phyloP scores from a whole-genome alignment of 2,329 filamentous ascomycete species.

The Alternaria solani region DNA sequence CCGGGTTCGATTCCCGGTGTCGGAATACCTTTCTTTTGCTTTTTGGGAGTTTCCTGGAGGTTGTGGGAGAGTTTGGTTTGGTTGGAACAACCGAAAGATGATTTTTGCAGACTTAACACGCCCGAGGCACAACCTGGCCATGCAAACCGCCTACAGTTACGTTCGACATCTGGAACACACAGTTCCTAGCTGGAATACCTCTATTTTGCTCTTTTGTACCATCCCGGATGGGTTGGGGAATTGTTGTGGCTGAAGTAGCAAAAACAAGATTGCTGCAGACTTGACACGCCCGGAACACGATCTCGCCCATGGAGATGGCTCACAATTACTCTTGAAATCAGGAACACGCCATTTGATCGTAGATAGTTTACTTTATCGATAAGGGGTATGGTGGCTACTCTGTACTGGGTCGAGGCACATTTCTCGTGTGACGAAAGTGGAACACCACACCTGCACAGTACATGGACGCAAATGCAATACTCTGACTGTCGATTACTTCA shows the following conservation, averaged over 20 bases:
- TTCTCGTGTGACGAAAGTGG: not conserved
- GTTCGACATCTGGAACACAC: no score
- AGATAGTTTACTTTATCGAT: not conserved
- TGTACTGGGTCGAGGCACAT: not conserved
- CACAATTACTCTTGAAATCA: not conserved
- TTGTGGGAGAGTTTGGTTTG: no score
- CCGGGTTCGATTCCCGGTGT: slow-evolving; percentile 49
- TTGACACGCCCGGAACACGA: not conserved
- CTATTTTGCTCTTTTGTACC: slow-evolving; percentile 8
- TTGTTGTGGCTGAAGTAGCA: not conserved
- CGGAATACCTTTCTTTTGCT: slow-evolving; percentile 32
- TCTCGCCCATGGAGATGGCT: not conserved
- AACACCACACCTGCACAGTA: not conserved
- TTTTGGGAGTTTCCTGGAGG: not conserved
- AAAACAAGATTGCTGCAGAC: not conserved
- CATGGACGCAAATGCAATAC: not conserved
- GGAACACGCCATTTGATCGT: no score
- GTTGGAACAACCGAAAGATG: no score
- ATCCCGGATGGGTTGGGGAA: not conserved
- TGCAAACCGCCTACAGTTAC: no score
- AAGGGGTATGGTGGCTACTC: not conserved
- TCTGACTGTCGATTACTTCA: not conserved
- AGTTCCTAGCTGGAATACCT: slow-evolving; percentile 30
- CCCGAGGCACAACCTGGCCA: no score
- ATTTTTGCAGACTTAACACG: no score